Conservation (phyloP, 371 early-diverging fungal species). For the Conidiobolus incongruus region DNA sequence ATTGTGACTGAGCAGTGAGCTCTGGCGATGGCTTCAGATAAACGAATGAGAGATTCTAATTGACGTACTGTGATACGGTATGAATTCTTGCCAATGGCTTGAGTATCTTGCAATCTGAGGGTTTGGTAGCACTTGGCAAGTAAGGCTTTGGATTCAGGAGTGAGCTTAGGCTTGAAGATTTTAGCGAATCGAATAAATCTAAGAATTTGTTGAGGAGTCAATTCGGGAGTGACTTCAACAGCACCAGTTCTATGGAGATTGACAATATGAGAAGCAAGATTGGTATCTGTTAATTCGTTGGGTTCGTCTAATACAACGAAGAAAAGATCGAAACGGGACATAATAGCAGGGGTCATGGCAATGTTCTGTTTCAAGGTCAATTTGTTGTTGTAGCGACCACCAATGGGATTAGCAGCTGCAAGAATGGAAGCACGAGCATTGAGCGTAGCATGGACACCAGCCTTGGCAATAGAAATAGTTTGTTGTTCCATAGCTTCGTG, state of each 20-base stretch:
- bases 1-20: slow-evolving; percentile 61
- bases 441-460: slow-evolving; percentile 96
- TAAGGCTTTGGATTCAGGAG: slow-evolving; percentile 50
- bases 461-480: slow-evolving; percentile 98
- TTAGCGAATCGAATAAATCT: slow-evolving; percentile 79
- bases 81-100: slow-evolving; percentile 45
- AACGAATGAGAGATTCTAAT: slow-evolving; percentile 92
- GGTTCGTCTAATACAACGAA: slow-evolving; percentile 96
- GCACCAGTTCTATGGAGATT: slow-evolving; percentile 67
- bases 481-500: too few species aligned
- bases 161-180: slow-evolving; percentile 65
- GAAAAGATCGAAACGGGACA: slow-evolving; percentile 99
- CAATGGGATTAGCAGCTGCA: slow-evolving; percentile 98
- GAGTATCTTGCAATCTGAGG: slow-evolving; percentile 74
- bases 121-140: slow-evolving; percentile 77
- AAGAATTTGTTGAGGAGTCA: slow-evolving; percentile 50
- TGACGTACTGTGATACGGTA: slow-evolving; percentile 98
- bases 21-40: slow-evolving; percentile 94
- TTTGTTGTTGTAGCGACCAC: slow-evolving; percentile 89
- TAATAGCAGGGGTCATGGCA: slow-evolving; percentile 92
- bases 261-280: slow-evolving; percentile 88
- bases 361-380: slow-evolving; percentile 92
- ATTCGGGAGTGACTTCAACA: slow-evolving; percentile 43
- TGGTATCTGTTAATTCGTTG: slow-evolving; percentile 74
- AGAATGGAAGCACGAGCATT: slow-evolving; percentile 97